phyloP scores from a whole-genome alignment of 2,329 filamentous ascomycete genomes.

The Aspergillus sp. region DNA sequence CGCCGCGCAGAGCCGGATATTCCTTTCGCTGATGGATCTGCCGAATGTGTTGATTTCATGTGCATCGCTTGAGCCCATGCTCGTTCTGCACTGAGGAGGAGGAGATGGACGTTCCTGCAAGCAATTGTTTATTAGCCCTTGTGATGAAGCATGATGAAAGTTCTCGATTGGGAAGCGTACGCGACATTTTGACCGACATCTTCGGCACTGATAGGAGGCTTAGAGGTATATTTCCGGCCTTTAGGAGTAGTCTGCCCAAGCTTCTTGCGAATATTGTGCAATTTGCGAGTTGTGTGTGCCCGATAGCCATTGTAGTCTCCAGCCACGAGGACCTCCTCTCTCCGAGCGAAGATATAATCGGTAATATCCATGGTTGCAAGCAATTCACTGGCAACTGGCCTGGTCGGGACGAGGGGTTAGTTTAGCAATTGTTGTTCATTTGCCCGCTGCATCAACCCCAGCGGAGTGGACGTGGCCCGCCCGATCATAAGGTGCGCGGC shows the following conservation, averaged over 20 bases:
- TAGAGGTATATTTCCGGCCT: constrained; percentile 79
- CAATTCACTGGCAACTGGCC: neutral
- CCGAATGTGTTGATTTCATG: constrained; percentile 79
- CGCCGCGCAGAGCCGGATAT: constrained; percentile 77
- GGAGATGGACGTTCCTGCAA: constrained; percentile 70
- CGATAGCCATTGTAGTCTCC: constrained; percentile 89
- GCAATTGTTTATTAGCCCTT: neutral
- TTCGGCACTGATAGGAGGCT: constrained; percentile 68
- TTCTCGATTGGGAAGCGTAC: constrained; percentile 52
- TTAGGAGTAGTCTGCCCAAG: constrained; percentile 80
- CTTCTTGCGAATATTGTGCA: constrained; percentile 81
- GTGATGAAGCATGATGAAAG: neutral
- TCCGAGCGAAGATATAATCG: constrained; percentile 72
- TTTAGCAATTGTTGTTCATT: neutral
- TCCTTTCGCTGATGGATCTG: constrained; percentile 69
- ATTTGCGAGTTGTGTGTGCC: constrained; percentile 72
- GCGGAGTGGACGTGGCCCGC: constrained; percentile 20
- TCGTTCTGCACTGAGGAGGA: constrained; percentile 82
- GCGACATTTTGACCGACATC: constrained; percentile 73
- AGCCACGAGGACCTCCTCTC: constrained; percentile 80
- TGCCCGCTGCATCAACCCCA: neutral
- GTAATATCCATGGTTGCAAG: constrained; percentile 77
- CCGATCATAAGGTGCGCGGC: constrained; percentile 15
- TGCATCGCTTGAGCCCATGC: constrained; percentile 96
- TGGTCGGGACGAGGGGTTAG: constrained; percentile 3